Conservation (phyloP, 352 stramenopile species). For the Salisapilia sapeloensis region DNA sequence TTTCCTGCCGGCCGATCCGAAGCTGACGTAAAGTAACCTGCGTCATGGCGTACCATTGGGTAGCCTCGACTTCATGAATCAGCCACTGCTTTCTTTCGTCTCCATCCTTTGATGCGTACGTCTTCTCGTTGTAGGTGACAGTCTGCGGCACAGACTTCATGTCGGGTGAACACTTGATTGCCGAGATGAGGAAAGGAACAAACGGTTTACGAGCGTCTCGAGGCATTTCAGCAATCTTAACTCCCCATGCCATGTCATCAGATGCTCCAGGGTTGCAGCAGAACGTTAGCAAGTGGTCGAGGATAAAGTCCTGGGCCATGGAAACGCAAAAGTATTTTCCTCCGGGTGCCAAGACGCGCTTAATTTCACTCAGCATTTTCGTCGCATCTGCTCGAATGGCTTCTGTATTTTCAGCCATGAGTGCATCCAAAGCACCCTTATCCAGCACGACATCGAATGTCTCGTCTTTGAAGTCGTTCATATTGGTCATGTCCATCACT, state of each 20-base stretch:
- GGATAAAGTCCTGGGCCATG: conserved; percentile 65
- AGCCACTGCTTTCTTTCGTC: conserved; percentile 22
- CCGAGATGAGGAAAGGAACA: conserved; percentile 25
- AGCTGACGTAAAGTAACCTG: conserved; percentile 24
- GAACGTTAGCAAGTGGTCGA: conserved; percentile 31
- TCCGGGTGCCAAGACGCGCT: conserved; percentile 28
- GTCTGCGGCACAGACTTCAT: conserved; percentile 5
- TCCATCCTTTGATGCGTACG: conserved; percentile 12
- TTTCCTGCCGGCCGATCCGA: conserved; percentile 25
- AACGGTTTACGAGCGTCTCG: conserved; percentile 25
- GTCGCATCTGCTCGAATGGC: conserved; percentile 19
- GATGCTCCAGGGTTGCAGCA: conserved; percentile 8
- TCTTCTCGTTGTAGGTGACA: conserved; percentile 18
- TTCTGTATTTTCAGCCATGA: conserved; percentile 32
- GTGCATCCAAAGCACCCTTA: conserved; percentile 64
- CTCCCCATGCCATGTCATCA: conserved; percentile 6
- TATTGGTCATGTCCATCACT: conserved; percentile 69
- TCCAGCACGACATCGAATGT: conserved; percentile 66
- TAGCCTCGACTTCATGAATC: conserved; percentile 32
- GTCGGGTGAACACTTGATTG: conserved; percentile 24
- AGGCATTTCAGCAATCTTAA: conserved; percentile 21
- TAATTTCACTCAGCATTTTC: conserved; percentile 56
- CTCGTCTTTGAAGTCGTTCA: conserved; percentile 14
- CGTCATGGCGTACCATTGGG: conserved; percentile 43
- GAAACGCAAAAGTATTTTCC: conserved; percentile 64